A percentile compares a stretch with the other conserved stretches of the same genome.
These are phyloP conservation scores for Coleophoma crateriformis DNA, from an alignment of 2,329 filamentous ascomycete genomes.

Conservation along the genomic window DNA sequence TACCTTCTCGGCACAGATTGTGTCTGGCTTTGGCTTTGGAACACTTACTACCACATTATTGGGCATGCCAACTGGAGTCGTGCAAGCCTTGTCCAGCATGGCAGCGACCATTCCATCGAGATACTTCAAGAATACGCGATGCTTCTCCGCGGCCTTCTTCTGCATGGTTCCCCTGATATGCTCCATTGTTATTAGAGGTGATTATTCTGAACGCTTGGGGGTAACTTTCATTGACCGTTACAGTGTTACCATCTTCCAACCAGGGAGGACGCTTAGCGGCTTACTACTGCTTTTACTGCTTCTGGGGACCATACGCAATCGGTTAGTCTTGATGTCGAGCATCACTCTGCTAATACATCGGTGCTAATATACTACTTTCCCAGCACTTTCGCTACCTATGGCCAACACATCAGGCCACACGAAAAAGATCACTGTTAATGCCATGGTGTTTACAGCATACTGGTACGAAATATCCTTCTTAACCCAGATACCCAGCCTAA, in stretches of 20 bases:
- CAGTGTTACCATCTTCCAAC: background rate
- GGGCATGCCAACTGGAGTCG: background rate
- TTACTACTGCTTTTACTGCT: background rate
- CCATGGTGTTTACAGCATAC: background rate
- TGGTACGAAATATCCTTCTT: too few relatives aligned
- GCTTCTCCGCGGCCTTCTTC: background rate
- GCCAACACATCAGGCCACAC: background rate
- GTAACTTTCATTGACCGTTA: background rate
- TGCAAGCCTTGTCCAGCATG: background rate
- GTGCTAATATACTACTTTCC: background rate
- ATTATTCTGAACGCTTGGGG: background rate
- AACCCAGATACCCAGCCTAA: too few relatives aligned
- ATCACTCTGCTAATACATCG: background rate
- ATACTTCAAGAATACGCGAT: background rate
- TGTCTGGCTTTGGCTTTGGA: background rate
- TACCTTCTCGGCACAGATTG: constrained; percentile 40
- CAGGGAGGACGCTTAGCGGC: background rate
- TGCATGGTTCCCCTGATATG: background rate
- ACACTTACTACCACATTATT: background rate
- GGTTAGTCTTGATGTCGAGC: background rate
- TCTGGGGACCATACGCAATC: background rate
- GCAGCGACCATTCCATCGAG: background rate
- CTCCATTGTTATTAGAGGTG: background rate
- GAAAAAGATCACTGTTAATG: background rate
- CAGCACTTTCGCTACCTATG: background rate